Evolutionary conservation across 1,284 basidiomycete species (phyloP), one percentile per base, ranked within the genome.

Genomic region (Fomitopsis betulina): DNA sequence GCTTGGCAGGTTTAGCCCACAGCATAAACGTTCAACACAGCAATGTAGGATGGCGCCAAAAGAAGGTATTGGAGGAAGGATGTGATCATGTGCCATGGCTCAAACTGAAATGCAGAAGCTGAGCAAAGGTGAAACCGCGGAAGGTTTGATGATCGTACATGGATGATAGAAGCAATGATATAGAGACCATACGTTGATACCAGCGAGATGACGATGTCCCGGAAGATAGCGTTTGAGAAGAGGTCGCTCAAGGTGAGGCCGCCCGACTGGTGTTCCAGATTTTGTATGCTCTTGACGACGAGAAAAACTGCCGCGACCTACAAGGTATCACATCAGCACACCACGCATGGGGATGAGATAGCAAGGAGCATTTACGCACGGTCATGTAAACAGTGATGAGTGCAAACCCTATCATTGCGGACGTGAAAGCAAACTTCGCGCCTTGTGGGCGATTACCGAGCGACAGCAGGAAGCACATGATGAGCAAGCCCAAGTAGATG

Each of bases 401-500:
- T 3, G 80, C 93, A 72, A 95, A 96, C 0, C 93, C 92, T 38
- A 95, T 67, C 67, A 96, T 87, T 38, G 91, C 87, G 9, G 83
- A 65, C 1, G 91, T 94, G 70, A 94, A 96, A 8, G 83, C 84
- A 79, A 86, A 86, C 68, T 91, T 93, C 2, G 87, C 82, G 40
- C 96, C 95, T 67, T 95, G 93, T 3, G 96, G 96, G 40, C 95
- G 76, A 71, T 98, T 98, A 2, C 96, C 96, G 57, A 98, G 78
- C 0, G 94, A 80, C 9, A 98, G 82, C 52, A 98, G 80, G 77
- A 97, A 98, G 71, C 94, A 97, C 76, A 90, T 85, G 62, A 96
- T 83, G 56, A 98, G 76, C 13, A 96, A 77, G 3, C 90, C 94
- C 55, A 96, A 79, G 68, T 98, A 98, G 65, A 90, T 78, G 77